Conservation (phyloP, 805 yeast genomes). For the Ogataea chonburiensis region DNA sequence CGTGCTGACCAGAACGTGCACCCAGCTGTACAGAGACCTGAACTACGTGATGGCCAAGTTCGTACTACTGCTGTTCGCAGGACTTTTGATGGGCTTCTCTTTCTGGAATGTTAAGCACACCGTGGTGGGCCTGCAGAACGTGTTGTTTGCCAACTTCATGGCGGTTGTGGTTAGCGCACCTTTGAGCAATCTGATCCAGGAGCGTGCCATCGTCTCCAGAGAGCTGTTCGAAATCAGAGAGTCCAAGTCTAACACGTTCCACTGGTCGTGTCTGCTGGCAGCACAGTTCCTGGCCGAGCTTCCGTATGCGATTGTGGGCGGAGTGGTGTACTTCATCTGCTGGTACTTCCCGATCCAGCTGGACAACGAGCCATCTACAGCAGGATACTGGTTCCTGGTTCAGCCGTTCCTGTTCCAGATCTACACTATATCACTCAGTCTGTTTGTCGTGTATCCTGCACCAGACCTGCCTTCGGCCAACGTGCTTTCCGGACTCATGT, state of each 20-base stretch:
- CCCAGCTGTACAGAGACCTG: slow-evolving; percentile 49
- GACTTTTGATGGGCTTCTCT: slow-evolving; percentile 52
- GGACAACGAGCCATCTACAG: slow-evolving; percentile 36
- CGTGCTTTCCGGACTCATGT: slow-evolving; percentile 53
- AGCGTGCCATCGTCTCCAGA: slow-evolving; percentile 54
- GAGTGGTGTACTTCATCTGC: slow-evolving; percentile 46
- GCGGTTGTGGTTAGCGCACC: slow-evolving; percentile 59
- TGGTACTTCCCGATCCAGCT: slow-evolving; percentile 39
- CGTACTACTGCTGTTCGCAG: slow-evolving; percentile 38
- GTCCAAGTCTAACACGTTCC: slow-evolving; percentile 67
- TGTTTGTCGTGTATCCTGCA: slow-evolving; percentile 54
- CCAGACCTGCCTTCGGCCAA: slow-evolving; percentile 69
- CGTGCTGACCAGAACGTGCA: slow-evolving; percentile 39
- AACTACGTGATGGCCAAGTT: slow-evolving; percentile 49
- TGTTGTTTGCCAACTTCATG: slow-evolving; percentile 50
- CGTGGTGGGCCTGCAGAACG: slow-evolving; percentile 57
- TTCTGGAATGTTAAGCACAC: slow-evolving; percentile 59
- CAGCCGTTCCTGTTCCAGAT: slow-evolving; percentile 42
- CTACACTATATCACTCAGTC: slow-evolving; percentile 49
- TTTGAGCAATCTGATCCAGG: slow-evolving; percentile 63
- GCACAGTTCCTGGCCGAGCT: slow-evolving; percentile 56
- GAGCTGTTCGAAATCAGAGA: slow-evolving; percentile 71
- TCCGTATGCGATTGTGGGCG: slow-evolving; percentile 53
- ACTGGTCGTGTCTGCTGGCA: slow-evolving; percentile 60
- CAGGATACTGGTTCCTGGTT: slow-evolving; percentile 47